phyloP scores from a whole-genome alignment of 75 land plant species.

The Cupressus sempervirens region DNA sequence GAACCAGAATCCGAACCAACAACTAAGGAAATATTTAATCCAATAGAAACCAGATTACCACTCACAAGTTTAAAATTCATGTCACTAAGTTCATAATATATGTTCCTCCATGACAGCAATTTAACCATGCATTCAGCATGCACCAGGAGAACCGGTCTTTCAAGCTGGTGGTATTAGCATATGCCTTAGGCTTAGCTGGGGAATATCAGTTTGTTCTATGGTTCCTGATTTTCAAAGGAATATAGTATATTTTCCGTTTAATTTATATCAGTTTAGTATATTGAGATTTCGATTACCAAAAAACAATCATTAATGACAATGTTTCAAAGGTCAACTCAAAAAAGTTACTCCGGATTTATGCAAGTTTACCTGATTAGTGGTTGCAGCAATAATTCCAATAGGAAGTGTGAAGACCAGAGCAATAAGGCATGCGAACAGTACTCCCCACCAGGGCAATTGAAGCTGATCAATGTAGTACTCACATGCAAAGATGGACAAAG shows the following conservation, averaged over 20 bases:
- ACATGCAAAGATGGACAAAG: conserved; percentile 23
- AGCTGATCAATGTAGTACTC: conserved; percentile 34
- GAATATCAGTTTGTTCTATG: too few relatives aligned
- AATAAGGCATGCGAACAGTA: conserved; percentile 32
- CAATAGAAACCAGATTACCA: too few relatives aligned
- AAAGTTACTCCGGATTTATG: not conserved
- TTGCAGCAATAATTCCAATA: conserved; percentile 41
- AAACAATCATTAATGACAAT: not conserved
- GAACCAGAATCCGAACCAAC: too few relatives aligned
- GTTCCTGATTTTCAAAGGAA: too few relatives aligned
- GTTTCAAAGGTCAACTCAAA: not conserved
- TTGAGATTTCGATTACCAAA: not conserved
- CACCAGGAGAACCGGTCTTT: too few relatives aligned
- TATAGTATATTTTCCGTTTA: not conserved
- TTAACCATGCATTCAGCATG: too few relatives aligned
- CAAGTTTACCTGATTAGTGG: conserved; percentile 42
- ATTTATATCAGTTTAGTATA: too few relatives aligned
- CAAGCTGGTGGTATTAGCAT: not conserved
- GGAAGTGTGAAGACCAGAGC: conserved; percentile 45
- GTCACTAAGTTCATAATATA: too few relatives aligned
- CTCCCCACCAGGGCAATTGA: conserved; percentile 60
- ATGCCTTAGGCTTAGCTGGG: not conserved
- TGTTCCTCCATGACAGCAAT: too few relatives aligned
- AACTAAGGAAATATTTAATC: too few relatives aligned
- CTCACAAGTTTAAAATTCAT: too few relatives aligned